These are phyloP conservation scores for Pythium sukuiense DNA, from an alignment of 352 stramenopile species.

Conservation along the genomic window DNA sequence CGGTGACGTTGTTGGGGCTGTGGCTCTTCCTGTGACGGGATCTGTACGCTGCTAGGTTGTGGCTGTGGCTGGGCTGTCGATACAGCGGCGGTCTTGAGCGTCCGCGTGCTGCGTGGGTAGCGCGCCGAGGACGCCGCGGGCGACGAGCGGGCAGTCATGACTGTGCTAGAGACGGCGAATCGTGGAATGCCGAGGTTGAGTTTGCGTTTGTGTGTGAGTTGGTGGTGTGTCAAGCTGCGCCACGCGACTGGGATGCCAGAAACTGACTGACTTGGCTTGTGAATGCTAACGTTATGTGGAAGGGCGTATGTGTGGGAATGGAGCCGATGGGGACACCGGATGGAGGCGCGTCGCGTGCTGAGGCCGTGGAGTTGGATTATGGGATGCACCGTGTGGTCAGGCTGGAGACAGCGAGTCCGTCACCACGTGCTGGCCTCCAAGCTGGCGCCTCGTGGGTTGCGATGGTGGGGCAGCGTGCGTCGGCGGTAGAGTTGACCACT, in stretches of 20 bases:
- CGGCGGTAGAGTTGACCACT: not conserved
- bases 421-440: constrained; percentile 1
- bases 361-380: not conserved
- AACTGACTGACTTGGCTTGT: not conserved
- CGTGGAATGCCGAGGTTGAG: not conserved
- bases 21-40: not conserved
- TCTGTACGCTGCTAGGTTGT: not conserved
- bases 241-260: not conserved
- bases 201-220: no score
- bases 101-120: constrained; percentile 1
- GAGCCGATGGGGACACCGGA: not conserved
- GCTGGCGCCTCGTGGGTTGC: not conserved
- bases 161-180: not conserved
- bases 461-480: not conserved
- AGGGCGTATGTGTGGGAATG: not conserved
- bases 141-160: not conserved
- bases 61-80: not conserved
- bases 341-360: constrained; percentile 5
- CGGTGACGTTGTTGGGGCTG: not conserved
- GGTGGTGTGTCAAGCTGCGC: not conserved
- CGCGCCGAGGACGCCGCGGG: not conserved
- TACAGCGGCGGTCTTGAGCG: not conserved
- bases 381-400: not conserved
- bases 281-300: not conserved
- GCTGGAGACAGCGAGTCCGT: not conserved